Base-by-base conservation (phyloP, 2,329 filamentous ascomycete genomes). In the Sporothrix pallida region DNA sequence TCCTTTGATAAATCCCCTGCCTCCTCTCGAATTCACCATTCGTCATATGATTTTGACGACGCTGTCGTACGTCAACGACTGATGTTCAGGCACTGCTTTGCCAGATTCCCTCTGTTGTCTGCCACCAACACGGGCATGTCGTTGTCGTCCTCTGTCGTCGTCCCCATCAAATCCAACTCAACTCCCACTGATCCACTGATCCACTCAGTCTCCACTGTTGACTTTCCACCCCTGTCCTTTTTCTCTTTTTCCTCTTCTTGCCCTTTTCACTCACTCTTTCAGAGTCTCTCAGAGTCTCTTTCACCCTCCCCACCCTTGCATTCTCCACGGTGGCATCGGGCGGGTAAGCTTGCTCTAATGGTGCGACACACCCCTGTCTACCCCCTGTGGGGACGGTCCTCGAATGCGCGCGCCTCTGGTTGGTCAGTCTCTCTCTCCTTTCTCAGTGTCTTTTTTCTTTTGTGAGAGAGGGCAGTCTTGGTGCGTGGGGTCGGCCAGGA, bases 301-400 rank as follows among this genome's bases (percentile, higher is more conserved):
- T 26, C 31, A 37, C 23, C 15, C 23, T 20, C 12, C 3, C 48
- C 46, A 26, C 52, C 20, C 31, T 71, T 44, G 42, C 69, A 71
- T 71, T 71, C 56, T 71, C 69, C 69, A 13, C 44, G 69, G 69
- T 71, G 69, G 69, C 44, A 71, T 70, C 56, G 71, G 52, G 44
- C 56, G 56, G 44, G 65, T 52, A 63, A 52, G 52, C 63, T 50
- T 68, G 42, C 20, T 69, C 48, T 62, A 15, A 74, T 74, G 73
- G 73, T 74, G 73, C 42, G 73, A 74, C 73, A 72, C 50, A 71
- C 71, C 73, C 73, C 67, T 74, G 73, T 50, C 42, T 42, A 12
- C 23, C 20, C 20, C 1, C 12, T 58, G 42, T 63, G 54, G 42
- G 48, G 15, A 50, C 7, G 42, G 37, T 13, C 54, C 65, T 65